These are phyloP conservation scores for Termitomyces sp. DNA, from an alignment of 768 basidiomycete genomes.

Conservation along the genomic window DNA sequence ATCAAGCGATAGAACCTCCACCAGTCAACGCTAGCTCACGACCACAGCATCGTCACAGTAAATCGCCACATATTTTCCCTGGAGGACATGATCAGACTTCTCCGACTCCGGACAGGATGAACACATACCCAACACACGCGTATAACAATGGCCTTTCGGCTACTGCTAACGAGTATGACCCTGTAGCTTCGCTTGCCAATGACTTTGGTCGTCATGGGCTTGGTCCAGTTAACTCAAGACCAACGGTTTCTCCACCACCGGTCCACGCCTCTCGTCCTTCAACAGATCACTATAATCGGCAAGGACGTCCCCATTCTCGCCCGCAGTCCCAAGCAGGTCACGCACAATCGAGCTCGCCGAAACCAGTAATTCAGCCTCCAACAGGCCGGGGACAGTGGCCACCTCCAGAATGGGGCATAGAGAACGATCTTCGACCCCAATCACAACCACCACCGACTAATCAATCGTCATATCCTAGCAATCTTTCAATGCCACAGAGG, in stretches of 20 bases:
- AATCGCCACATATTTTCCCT: not conserved
- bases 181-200: conserved; percentile 26
- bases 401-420: conserved; percentile 34
- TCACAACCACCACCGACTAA: conserved; percentile 9
- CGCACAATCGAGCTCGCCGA: conserved; percentile 6
- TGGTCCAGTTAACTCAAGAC: conserved; percentile 14
- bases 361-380: conserved; percentile 3
- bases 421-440: conserved; percentile 10
- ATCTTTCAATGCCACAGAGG: conserved; percentile 23
- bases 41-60: conserved; percentile 6
- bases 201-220: conserved; percentile 33
- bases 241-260: conserved; percentile 17
- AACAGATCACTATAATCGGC: conserved; percentile 8
- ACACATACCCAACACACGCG: not conserved
- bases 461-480: conserved; percentile 14
- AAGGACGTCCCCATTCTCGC: not conserved
- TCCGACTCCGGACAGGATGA: not conserved
- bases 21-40: conserved; percentile 13
- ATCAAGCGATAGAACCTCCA: conserved; percentile 9
- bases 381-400: conserved; percentile 26
- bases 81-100: not conserved
- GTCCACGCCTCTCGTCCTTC: conserved; percentile 27
- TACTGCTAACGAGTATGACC: conserved; percentile 14
- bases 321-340: conserved; percentile 1
- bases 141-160: not conserved